These are phyloP conservation scores for Leccinum subgranulosum DNA, from an alignment of 768 basidiomycete species.

Conservation along the genomic window DNA sequence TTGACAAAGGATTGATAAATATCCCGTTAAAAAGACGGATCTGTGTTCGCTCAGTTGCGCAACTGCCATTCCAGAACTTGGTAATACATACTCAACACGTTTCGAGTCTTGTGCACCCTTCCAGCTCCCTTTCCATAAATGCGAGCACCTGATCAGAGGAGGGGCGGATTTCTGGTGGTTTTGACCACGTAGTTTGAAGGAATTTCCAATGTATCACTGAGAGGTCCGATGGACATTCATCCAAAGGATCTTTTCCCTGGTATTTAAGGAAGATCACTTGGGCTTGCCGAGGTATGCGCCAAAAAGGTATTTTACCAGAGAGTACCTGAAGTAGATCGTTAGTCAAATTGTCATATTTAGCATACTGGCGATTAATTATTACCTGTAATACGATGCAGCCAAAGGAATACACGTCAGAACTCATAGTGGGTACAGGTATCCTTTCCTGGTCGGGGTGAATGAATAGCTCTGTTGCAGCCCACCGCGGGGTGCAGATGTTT, in stretches of 20 bases:
- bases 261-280: conserved; percentile 17
- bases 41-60: not conserved
- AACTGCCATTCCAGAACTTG: not conserved
- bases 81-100: not conserved
- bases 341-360: not conserved
- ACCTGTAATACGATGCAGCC: conserved; percentile 14
- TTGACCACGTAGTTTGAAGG: conserved; percentile 13
- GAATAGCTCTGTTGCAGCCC: conserved; percentile 13
- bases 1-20: not conserved
- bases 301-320: conserved; percentile 10
- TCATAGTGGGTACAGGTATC: conserved; percentile 4
- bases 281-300: conserved; percentile 3
- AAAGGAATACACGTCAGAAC: conserved; percentile 10
- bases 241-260: conserved; percentile 13
- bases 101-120: not conserved
- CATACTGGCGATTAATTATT: not conserved
- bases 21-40: not conserved
- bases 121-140: conserved; percentile 5
- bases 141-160: conserved; percentile 6
- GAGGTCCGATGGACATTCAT: conserved; percentile 6
- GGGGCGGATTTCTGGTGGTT: conserved; percentile 1
- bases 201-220: conserved; percentile 5
- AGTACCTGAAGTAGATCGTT: conserved; percentile 6
- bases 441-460: conserved; percentile 8
- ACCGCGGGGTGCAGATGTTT: conserved; percentile 4